Evolutionary conservation across 2,329 filamentous ascomycete species (phyloP).

Genomic region (Colletotrichum musicola): DNA sequence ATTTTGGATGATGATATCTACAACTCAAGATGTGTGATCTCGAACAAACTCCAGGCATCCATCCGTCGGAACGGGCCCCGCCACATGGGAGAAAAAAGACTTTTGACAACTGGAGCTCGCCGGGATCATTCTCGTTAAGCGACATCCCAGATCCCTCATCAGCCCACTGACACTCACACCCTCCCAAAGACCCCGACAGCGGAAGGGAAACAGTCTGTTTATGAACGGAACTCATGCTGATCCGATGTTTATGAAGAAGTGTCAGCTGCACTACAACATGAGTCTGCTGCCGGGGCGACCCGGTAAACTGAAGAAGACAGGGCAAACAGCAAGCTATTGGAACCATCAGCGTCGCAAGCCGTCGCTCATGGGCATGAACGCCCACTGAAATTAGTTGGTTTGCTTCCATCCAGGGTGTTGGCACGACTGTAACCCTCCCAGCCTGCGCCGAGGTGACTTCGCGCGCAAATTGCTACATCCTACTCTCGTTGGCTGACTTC

Average conservation of each 20-base stretch:
- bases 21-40: too few species aligned
- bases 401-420: too few species aligned
- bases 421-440: background rate
- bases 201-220: background rate
- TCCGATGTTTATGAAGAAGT: background rate
- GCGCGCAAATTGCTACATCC: background rate
- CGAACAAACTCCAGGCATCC: too few species aligned
- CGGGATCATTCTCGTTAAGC: slow-evolving; percentile 8
- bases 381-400: background rate
- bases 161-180: background rate
- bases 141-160: slow-evolving; percentile 23
- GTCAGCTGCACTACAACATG: background rate
- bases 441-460: background rate
- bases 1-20: too few species aligned
- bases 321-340: slow-evolving; percentile 1
- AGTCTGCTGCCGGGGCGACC: background rate
- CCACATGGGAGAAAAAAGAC: background rate
- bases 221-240: slow-evolving; percentile 3
- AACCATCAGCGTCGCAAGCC: slow-evolving; percentile 34
- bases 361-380: slow-evolving; percentile 16
- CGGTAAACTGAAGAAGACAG: too few species aligned
- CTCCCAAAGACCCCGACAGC: background rate
- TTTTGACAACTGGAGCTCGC: background rate
- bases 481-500: background rate
- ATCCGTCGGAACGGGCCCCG: too few species aligned